Evolutionary conservation across 2,329 filamentous ascomycete species (phyloP).

Genomic region (Cytospora paraplurivora): DNA sequence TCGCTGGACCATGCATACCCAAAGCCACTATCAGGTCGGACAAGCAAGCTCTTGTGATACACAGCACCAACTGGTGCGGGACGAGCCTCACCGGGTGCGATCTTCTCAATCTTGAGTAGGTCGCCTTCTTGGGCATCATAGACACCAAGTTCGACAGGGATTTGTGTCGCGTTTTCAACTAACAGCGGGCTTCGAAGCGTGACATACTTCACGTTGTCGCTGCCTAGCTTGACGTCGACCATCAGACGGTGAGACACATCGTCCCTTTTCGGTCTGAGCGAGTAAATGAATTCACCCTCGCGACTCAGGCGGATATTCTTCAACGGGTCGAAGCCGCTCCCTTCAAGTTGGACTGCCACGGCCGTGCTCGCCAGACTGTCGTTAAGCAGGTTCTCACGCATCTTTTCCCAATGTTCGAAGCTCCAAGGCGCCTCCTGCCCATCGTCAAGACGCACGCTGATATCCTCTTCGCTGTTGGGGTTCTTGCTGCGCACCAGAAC

Average conservation of each 20-base stretch:
- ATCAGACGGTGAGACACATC: conserved; percentile 84
- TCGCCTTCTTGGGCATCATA: conserved; percentile 86
- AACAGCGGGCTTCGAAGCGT: conserved; percentile 89
- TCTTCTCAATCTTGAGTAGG: conserved; percentile 96
- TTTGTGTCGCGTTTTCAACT: conserved; percentile 95
- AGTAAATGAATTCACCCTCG: conserved; percentile 93
- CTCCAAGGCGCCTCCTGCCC: conserved; percentile 93
- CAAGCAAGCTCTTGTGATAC: conserved; percentile 82
- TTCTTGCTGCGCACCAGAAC: conserved; percentile 81
- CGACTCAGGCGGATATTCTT: conserved; percentile 86
- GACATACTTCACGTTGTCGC: conserved; percentile 97
- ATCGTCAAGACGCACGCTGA: conserved; percentile 77
- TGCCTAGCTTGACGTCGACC: conserved; percentile 87
- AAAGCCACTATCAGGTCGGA: conserved; percentile 93
- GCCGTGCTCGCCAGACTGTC: conserved; percentile 75
- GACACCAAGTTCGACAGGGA: conserved; percentile 90
- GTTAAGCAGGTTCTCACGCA: conserved; percentile 87
- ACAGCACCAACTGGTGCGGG: conserved; percentile 91
- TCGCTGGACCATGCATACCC: conserved; percentile 95
- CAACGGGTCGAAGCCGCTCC: conserved; percentile 89
- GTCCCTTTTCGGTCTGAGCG: conserved; percentile 83
- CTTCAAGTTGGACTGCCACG: conserved; percentile 83
- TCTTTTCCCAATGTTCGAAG: conserved; percentile 95
- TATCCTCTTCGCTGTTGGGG: conserved; percentile 64
- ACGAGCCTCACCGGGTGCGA: conserved; percentile 84